Evolutionary conservation across 768 basidiomycete species (phyloP).

Genomic region (Dentipellis fragilis): DNA sequence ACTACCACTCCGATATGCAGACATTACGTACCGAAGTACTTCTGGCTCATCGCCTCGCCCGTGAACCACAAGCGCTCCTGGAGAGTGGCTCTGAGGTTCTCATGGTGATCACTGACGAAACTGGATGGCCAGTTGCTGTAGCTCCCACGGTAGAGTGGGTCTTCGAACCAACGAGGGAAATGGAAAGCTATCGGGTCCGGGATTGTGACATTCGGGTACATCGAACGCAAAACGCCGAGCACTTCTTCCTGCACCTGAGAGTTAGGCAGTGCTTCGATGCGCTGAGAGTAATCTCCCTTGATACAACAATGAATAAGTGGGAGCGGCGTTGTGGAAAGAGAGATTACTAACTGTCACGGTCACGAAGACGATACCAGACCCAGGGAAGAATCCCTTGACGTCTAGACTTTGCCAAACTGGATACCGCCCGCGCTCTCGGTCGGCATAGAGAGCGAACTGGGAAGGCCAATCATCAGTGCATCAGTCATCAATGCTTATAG

Average conservation of each 20-base stretch:
- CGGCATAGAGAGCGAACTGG: conserved; percentile 52
- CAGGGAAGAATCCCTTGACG: conserved; percentile 45
- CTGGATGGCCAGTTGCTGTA: conserved; percentile 66
- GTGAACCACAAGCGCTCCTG: conserved; percentile 46
- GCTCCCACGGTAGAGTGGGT: conserved; percentile 46
- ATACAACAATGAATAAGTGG: neutral
- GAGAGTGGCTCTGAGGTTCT: conserved; percentile 47
- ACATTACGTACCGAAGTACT: conserved; percentile 41
- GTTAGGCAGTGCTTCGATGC: conserved; percentile 44
- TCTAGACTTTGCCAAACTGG: conserved; percentile 63
- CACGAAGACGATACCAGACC: conserved; percentile 46
- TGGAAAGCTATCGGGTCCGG: conserved; percentile 49
- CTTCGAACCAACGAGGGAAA: conserved; percentile 42
- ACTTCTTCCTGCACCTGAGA: conserved; percentile 41
- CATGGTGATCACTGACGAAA: conserved; percentile 41
- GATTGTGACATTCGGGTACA: conserved; percentile 47
- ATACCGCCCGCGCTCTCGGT: conserved; percentile 47
- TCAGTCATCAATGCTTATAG: neutral
- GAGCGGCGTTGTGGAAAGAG: neutral
- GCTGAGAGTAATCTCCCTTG: conserved; percentile 51
- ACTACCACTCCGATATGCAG: neutral
- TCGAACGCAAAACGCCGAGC: conserved; percentile 42
- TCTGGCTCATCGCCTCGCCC: conserved; percentile 48
- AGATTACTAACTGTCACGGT: conserved; percentile 32
- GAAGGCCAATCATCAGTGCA: no score